Base-by-base conservation (phyloP, 495 filamentous ascomycete genomes). In the Hypomontagnella monticulosa region DNA sequence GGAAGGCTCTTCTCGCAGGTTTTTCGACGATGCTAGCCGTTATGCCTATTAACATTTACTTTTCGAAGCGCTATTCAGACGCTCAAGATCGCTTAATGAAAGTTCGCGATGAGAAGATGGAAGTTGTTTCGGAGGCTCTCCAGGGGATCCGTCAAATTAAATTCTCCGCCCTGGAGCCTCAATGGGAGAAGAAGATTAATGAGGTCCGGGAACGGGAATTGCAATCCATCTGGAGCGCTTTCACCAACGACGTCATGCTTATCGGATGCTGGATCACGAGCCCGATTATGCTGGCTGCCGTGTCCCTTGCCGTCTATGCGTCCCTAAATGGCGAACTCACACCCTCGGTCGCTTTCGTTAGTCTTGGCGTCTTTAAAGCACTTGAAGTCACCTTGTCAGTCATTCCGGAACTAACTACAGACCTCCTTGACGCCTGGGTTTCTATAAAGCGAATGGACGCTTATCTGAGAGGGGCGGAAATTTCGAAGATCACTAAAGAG, bases 111-210 rank as follows among this genome's bases (percentile, higher is more conserved):
- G 79, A 85, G 42, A 94, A 94, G 70, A 85, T 93, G 81, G 87
- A 83, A 0, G 82, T 93, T 0, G 83, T 96, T 10, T 91, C 90
- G 0, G 92, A 96, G 72, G 91, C 90, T 0, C 76, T 96, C 0
- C 87, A 91, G 63, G 92, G 89, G 34, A 94, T 96, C 54, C 84
- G 92, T 4, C 92, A 96, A 71, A 91, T 96, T 72, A 96, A 96
- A 66, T 93, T 96, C 66, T 91, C 90, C 0, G 92, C 91, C 8
- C 73, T 92, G n/a, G 92, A 96, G 70, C 73, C 79, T 12, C 85
- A 90, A 61, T 96, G 92, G 92, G 84, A 93, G 74, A 76, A 81
- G n/a, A 88, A 87, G 54, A 92, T 96, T 52, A 71, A 77, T n/a
- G 79, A 79, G 5, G 84, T 86, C 19, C 83, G 92, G 67, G 82